Percentiles rank a stretch among this genome's conserved stretches.
Evolutionary conservation across 768 basidiomycete genomes (phyloP).

Genomic region (Baorangia bicolor): DNA sequence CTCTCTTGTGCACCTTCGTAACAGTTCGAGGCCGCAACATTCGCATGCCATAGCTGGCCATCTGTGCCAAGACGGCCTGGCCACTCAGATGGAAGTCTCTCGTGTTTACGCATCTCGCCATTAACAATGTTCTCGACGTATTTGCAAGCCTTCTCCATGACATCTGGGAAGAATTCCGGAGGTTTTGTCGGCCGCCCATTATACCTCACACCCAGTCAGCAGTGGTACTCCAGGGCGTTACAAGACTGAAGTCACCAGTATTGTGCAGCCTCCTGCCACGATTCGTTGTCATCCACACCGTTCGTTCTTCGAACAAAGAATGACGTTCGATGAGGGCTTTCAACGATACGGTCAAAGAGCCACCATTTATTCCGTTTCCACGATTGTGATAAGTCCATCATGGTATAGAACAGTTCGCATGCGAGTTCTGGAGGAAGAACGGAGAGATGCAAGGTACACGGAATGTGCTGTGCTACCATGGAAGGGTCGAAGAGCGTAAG

Average conservation of each 20-base stretch:
- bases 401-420: conserved; percentile 68
- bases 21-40: conserved; percentile 84
- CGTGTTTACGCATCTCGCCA: conserved; percentile 60
- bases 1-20: conserved; percentile 81
- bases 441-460: conserved; percentile 71
- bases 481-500: conserved; percentile 59
- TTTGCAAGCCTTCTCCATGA: conserved; percentile 78
- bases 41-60: conserved; percentile 62
- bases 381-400: conserved; percentile 57
- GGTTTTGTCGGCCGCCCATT: conserved; percentile 65
- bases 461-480: conserved; percentile 66
- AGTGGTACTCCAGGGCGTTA: background rate
- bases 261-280: conserved; percentile 71
- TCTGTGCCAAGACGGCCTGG: conserved; percentile 30
- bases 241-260: conserved; percentile 53
- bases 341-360: conserved; percentile 78
- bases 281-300: conserved; percentile 42
- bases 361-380: conserved; percentile 85
- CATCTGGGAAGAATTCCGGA: conserved; percentile 56
- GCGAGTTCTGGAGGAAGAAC: conserved; percentile 75
- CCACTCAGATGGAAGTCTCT: conserved; percentile 70
- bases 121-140: conserved; percentile 72
- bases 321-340: conserved; percentile 81
- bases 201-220: conserved; percentile 52
- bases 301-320: conserved; percentile 64